These are phyloP conservation scores for Nitzschia putrida DNA, from an alignment of 108 stramenopile species.

Conservation along the genomic window DNA sequence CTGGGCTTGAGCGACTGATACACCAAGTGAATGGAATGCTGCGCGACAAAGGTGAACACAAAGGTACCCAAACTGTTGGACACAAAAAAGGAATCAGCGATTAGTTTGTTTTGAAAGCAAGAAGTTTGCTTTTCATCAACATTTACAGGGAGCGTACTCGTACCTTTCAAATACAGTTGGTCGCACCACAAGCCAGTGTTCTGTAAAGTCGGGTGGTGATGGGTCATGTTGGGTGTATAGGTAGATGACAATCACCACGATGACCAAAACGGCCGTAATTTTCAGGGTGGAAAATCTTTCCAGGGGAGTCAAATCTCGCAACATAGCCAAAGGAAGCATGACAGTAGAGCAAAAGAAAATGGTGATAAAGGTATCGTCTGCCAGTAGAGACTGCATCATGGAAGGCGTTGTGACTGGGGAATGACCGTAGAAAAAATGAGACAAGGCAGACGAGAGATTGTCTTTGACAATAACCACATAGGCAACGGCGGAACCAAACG, in stretches of 20 bases:
- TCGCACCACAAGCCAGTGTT: slow-evolving; percentile 15
- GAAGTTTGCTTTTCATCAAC: too few species aligned
- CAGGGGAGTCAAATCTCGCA: slow-evolving; percentile 52
- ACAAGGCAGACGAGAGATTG: slow-evolving; percentile 52
- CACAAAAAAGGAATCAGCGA: neutral
- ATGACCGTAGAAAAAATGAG: slow-evolving; percentile 19
- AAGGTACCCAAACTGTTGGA: slow-evolving; percentile 54
- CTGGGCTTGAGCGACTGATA: slow-evolving; percentile 49
- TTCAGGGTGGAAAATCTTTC: slow-evolving; percentile 56
- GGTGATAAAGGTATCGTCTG: slow-evolving; percentile 36
- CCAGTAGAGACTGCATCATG: slow-evolving; percentile 23
- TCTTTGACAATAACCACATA: slow-evolving; percentile 56
- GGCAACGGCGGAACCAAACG: slow-evolving; percentile 60
- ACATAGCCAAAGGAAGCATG: slow-evolving; percentile 56
- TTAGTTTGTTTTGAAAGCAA: too few species aligned
- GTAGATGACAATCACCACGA: slow-evolving; percentile 50
- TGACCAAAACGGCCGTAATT: slow-evolving; percentile 39
- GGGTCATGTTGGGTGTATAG: slow-evolving; percentile 21
- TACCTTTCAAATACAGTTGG: slow-evolving; percentile 35
- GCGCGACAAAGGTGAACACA: slow-evolving; percentile 65
- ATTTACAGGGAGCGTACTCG: neutral
- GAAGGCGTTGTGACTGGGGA: neutral
- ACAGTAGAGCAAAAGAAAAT: slow-evolving; percentile 48
- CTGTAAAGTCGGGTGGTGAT: neutral
- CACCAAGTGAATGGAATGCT: slow-evolving; percentile 56